Percentiles rank a stretch among this genome's conserved stretches.
These are phyloP conservation scores for Vitis vinifera DNA, from an alignment of 164 flowering plant genomes.

Conservation along the genomic window DNA sequence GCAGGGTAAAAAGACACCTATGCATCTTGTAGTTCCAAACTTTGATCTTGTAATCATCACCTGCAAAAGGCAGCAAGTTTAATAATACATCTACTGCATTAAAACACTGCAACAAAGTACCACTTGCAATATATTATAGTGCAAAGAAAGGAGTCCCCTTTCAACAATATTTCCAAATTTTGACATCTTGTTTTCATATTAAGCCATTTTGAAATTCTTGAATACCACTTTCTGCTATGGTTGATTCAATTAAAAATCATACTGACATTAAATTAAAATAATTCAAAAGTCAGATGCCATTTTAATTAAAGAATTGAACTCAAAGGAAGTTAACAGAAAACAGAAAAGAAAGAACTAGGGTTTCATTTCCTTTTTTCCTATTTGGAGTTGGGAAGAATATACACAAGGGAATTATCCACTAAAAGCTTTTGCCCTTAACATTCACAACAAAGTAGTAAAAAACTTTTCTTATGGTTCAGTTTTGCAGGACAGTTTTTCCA, in stretches of 20 bases:
- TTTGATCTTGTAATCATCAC: conserved; percentile 96
- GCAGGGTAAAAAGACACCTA: conserved; percentile 63
- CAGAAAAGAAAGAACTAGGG: too few species aligned
- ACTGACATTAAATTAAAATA: not conserved
- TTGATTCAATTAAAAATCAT: not conserved
- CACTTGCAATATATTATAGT: not conserved
- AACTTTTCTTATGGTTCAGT: too few species aligned
- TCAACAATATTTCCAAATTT: not conserved
- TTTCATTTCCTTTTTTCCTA: too few species aligned
- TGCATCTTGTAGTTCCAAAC: conserved; percentile 88
- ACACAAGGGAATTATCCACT: too few species aligned
- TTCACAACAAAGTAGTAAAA: too few species aligned
- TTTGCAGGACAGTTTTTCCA: too few species aligned
- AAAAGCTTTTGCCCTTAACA: too few species aligned
- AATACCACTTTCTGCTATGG: not conserved
- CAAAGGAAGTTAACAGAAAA: too few species aligned
- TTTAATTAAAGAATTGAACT: too few species aligned
- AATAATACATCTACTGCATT: not conserved
- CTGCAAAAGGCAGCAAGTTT: conserved; percentile 36
- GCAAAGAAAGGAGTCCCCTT: not conserved
- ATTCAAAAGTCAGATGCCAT: too few species aligned
- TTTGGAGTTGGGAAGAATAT: too few species aligned
- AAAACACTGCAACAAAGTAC: not conserved
- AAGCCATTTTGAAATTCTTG: not conserved
- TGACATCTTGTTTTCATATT: not conserved